phyloP scores from a whole-genome alignment of 441 rosid species.

The Melastoma candidum region DNA sequence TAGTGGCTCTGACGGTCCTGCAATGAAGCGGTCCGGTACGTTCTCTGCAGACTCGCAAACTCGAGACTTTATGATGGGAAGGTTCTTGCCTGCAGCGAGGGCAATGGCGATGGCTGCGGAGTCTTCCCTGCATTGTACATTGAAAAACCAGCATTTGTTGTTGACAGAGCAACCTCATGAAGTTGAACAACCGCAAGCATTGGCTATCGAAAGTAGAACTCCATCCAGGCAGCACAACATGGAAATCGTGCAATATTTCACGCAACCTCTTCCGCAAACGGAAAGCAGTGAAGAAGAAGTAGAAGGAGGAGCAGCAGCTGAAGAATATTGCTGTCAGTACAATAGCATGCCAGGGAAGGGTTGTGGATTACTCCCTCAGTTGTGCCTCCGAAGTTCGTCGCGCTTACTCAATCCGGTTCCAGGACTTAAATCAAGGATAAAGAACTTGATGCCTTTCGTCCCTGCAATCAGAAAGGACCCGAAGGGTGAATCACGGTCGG shows the following conservation, averaged over 20 bases:
- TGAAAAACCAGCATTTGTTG: slow-evolving; percentile 35
- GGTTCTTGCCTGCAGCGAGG: slow-evolving; percentile 96
- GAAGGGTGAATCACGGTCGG: slow-evolving; percentile 32
- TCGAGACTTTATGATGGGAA: slow-evolving; percentile 80
- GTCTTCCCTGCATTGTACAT: slow-evolving; percentile 41
- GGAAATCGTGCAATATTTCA: no score
- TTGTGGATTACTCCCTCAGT: slow-evolving; percentile 70
- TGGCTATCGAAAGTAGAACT: no score
- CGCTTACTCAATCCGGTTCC: slow-evolving; percentile 52
- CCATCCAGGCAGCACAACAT: no score
- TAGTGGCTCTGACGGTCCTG: slow-evolving; percentile 36
- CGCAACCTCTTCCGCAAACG: neutral
- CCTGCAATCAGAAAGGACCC: slow-evolving; percentile 24
- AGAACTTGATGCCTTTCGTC: slow-evolving; percentile 23
- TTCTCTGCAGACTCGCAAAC: slow-evolving; percentile 43
- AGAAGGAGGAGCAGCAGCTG: slow-evolving; percentile 20
- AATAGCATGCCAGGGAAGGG: slow-evolving; percentile 43
- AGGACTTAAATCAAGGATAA: slow-evolving; percentile 38
- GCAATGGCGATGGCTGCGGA: slow-evolving; percentile 58
- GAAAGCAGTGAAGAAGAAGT: slow-evolving; percentile 27
- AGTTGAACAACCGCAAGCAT: slow-evolving; percentile 18
- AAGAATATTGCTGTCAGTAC: slow-evolving; percentile 22
- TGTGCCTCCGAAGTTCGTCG: slow-evolving; percentile 57
- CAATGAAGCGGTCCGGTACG: slow-evolving; percentile 35
- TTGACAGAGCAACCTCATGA: slow-evolving; percentile 33